Percentiles rank a stretch among this genome's conserved stretches.
phyloP scores from a whole-genome alignment of 2,329 filamentous ascomycete species.

The Onygenales sp. region DNA sequence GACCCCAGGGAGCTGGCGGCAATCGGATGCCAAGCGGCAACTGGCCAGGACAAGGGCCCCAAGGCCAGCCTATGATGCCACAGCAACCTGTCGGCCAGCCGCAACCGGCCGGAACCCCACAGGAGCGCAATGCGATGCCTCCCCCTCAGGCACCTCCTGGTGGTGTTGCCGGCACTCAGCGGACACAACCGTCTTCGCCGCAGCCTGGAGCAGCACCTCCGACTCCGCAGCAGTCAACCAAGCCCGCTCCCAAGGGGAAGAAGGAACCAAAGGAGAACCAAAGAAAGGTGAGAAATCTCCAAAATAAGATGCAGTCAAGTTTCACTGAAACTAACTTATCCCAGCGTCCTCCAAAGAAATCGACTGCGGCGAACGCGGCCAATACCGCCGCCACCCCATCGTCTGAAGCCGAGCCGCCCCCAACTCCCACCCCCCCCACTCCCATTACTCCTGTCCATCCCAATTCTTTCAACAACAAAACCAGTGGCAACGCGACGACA shows the following conservation, averaged over 20 bases:
- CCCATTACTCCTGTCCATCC: slow-evolving; percentile 40
- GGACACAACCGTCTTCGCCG: slow-evolving; percentile 35
- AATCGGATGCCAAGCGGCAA: slow-evolving; percentile 31
- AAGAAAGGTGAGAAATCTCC: slow-evolving; percentile 36
- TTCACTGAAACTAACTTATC: slow-evolving; percentile 12
- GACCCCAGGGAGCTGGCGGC: slow-evolving; percentile 23
- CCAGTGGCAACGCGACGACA: slow-evolving; percentile 23
- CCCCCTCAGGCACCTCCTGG: slow-evolving; percentile 38
- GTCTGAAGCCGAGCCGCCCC: slow-evolving; percentile 38
- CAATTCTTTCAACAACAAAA: slow-evolving; percentile 34
- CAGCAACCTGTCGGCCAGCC: slow-evolving; percentile 32
- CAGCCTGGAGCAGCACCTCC: slow-evolving; percentile 44
- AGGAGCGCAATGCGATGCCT: slow-evolving; percentile 46
- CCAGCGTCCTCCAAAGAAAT: slow-evolving; percentile 36
- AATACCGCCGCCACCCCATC: slow-evolving; percentile 35
- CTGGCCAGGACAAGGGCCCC: slow-evolving; percentile 38
- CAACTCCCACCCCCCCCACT: slow-evolving; percentile 40
- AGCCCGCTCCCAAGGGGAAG: slow-evolving; percentile 49
- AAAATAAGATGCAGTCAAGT: neutral
- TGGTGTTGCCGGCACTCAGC: slow-evolving; percentile 29
- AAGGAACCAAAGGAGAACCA: slow-evolving; percentile 44
- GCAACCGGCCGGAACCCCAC: slow-evolving; percentile 45
- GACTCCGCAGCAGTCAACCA: slow-evolving; percentile 52
- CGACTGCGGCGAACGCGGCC: slow-evolving; percentile 24
- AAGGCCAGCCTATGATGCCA: slow-evolving; percentile 25